Evolutionary conservation across 805 yeast species (phyloP).

Genomic region (Candida alai): DNA sequence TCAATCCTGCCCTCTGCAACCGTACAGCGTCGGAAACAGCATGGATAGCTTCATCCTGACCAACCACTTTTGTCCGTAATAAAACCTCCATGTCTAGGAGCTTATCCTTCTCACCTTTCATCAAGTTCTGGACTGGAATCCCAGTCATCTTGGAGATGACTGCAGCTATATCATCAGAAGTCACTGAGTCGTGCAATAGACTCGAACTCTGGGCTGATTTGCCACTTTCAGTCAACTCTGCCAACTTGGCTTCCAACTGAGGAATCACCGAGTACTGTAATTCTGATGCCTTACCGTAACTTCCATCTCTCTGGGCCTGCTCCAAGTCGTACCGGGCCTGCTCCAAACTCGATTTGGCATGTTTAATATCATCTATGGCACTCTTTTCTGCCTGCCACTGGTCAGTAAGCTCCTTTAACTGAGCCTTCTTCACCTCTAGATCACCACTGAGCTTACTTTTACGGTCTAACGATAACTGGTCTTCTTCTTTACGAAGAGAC

Average conservation of each 20-base stretch:
- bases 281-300: slow-evolving; percentile 85
- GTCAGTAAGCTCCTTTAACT: slow-evolving; percentile 66
- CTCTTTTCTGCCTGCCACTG: slow-evolving; percentile 84
- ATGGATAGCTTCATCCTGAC: slow-evolving; percentile 92
- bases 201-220: slow-evolving; percentile 21
- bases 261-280: slow-evolving; percentile 88
- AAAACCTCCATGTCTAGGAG: slow-evolving; percentile 82
- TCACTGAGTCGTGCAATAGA: slow-evolving; percentile 84
- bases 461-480: slow-evolving; percentile 76
- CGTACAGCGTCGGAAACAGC: slow-evolving; percentile 93
- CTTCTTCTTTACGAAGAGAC: slow-evolving; percentile 89
- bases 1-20: slow-evolving; percentile 92
- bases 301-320: slow-evolving; percentile 75
- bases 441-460: slow-evolving; percentile 69
- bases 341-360: slow-evolving; percentile 78
- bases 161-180: slow-evolving; percentile 88
- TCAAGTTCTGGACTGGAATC: slow-evolving; percentile 82
- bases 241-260: slow-evolving; percentile 60
- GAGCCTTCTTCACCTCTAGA: slow-evolving; percentile 57
- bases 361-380: slow-evolving; percentile 73
- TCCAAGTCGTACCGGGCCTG: slow-evolving; percentile 81
- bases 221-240: slow-evolving; percentile 37
- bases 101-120: slow-evolving; percentile 94
- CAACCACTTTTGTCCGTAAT: slow-evolving; percentile 75
- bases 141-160: slow-evolving; percentile 96